Evolutionary conservation across 768 basidiomycete species (phyloP), one percentile per base, ranked within the genome.

Genomic region (Boletellus ananiceps): DNA sequence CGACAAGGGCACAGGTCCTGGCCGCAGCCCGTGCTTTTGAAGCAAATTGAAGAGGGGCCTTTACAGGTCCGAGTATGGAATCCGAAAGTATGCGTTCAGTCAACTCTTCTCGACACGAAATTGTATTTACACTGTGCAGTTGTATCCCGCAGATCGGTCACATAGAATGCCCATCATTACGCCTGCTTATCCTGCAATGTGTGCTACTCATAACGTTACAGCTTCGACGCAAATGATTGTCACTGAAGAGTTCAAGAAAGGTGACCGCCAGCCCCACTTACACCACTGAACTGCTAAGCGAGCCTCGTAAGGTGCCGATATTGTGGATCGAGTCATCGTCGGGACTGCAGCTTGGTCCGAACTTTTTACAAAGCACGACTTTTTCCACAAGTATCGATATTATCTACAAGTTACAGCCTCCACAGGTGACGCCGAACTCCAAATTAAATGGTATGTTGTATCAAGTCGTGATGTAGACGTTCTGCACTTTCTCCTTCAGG

Each of bases 151-250:
- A 51, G 93, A 97, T 68, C 79, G 89, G 50, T 80, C 89, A n/a
- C 96, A 99, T 70, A 81, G 92, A 57, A 98, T 98, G 96, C 96
- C 96, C 12, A 97, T 99, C 62, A 98, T 99, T 59, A 99, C 96
- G 2, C 96, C 96, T 3, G 94, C 96, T 11, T 99, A 97, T 69
- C 96, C 96, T 40, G 86, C 95, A 6, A 99, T 99, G 95, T 98
- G 95, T 67, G 83, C 95, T 21, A 99, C 96, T 15, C 96, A 99
- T 72, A 99, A 98, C 60, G 94, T 98, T 52, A 93, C 93, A 44
- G 81, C 82, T 37, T 96, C 93, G 8, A 98, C 95, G 5, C 92
- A 96, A 70, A 84, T 87, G 77, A 89, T 99, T 47, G 93, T 96
- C 77, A 94, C 88, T 0, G 85, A 91, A 57, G 96, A 99, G 62